These are phyloP conservation scores for Eucalyptus brandiana DNA, from an alignment of 345 rosid genomes.

Conservation along the genomic window DNA sequence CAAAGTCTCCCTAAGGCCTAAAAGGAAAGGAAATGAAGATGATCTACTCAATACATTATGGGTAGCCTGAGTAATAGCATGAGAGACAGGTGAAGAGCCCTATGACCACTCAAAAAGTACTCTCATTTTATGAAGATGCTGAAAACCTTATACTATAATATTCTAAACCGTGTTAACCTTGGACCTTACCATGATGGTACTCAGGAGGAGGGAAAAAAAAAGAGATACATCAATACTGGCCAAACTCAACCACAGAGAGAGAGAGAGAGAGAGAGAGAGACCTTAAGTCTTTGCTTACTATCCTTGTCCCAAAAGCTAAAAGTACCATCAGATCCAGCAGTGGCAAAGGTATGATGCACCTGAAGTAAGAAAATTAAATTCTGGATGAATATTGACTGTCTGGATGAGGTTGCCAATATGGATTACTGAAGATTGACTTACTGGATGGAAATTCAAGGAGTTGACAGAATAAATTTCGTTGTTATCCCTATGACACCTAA, in stretches of 20 bases:
- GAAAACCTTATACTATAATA: not conserved
- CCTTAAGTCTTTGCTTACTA: constrained; percentile 96
- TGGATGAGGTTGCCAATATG: not conserved
- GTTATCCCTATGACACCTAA: constrained; percentile 91
- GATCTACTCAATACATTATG: not conserved
- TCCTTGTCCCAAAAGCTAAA: constrained; percentile 99
- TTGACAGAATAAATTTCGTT: constrained; percentile 88
- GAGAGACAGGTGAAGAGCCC: not conserved
- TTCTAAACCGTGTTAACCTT: not conserved
- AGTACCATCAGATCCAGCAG: constrained; percentile 96
- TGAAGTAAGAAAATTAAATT: constrained; percentile 5
- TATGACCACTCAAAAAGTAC: not conserved
- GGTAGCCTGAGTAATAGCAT: not conserved
- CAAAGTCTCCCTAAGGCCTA: not conserved
- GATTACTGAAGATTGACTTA: constrained; percentile 13
- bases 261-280: constrained; percentile 1
- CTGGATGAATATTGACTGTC: not conserved
- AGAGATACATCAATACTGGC: not conserved
- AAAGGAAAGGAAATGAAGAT: not conserved
- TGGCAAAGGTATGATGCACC: constrained; percentile 94
- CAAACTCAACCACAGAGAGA: not conserved
- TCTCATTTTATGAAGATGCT: not conserved
- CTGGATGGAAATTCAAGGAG: constrained; percentile 92
- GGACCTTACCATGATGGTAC: not conserved
- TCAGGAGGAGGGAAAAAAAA: not conserved